Evolutionary conservation across 306 rosid genomes (phyloP).

Genomic region (Sicyos edulis): DNA sequence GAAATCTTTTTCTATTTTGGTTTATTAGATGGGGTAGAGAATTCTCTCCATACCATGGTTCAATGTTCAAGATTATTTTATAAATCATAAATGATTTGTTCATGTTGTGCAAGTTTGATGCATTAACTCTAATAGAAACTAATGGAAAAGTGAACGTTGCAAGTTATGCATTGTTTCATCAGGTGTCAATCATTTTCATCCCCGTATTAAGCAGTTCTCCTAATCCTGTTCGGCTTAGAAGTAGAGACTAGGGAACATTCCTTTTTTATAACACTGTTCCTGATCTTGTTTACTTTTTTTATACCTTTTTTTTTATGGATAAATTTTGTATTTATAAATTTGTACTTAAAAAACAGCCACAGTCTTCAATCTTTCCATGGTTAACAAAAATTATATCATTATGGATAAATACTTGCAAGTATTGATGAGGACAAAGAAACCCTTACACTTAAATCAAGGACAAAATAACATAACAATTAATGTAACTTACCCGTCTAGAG

Average conservation of each 20-base stretch:
- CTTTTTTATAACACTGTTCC: neutral
- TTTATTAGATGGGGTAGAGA: neutral
- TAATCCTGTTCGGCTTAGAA: neutral
- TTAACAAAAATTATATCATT: neutral
- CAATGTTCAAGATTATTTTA: neutral
- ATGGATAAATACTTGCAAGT: neutral
- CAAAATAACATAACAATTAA: neutral
- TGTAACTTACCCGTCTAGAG: neutral
- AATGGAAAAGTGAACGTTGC: neutral
- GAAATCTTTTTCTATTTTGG: neutral
- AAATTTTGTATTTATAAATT: neutral
- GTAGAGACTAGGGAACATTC: neutral
- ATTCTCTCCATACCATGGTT: neutral
- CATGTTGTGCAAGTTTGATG: neutral
- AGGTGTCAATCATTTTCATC: neutral
- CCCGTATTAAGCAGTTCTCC: neutral
- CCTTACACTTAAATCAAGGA: neutral
- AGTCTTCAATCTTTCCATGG: neutral
- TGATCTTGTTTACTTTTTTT: too few relatives aligned
- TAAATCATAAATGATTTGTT: neutral
- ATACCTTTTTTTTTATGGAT: neutral
- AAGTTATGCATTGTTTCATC: neutral
- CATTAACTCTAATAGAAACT: neutral
- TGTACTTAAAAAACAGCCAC: neutral
- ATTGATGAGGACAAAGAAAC: constrained; percentile 5